Evolutionary conservation across 106 monocot species (phyloP), one percentile per base, ranked within the genome.

Genomic region (Triglochin maritima): DNA sequence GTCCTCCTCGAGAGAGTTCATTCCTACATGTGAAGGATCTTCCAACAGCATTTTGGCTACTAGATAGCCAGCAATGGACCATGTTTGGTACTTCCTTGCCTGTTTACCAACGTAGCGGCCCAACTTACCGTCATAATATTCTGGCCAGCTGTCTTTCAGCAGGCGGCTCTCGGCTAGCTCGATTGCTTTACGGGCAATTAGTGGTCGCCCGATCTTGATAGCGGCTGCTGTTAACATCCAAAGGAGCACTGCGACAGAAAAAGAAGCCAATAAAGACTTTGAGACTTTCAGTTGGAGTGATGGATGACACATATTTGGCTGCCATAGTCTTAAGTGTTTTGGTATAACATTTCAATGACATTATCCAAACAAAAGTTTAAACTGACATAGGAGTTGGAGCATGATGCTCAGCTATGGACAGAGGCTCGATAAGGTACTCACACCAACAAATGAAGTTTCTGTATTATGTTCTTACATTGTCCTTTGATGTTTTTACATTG

Each of bases 1-100:
- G 64, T 72, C 72, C 63, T 72, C 72, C 46, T 72, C 64, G 9
- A 72, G 64, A 46, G 72, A 72, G 50, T 64, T 72, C 64, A 72
- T 63, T n/a, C 72, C 72, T 63, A 72, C 41, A 57, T 72, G 72
- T 44, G 72, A 64, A 9, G 72, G 72, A 41, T 72, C 72, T 64
- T 72, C 72, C 4, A 72, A 55, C 43, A 72, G 13, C 72, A 72
- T 72, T 56, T 72, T 72, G 49, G 72, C 63, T 55, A 72, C 72
- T 9, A 72, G 72, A 55, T 72, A 72, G 9, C 72, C 72, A 3
- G 72, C 63, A 47, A 72, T 72, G 46, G 72, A 72, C 72, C 72
- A 72, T 9, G 72, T 64, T 56, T 72, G 72, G 41, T 64, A 64
- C 64, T 72, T 72, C 64, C 72, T 63, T 12, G 72, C 72, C 72